Evolutionary conservation across 192 early-diverging fungal species (phyloP), one percentile per base, ranked within the genome.

Genomic region (Allomyces macrogynus): DNA sequence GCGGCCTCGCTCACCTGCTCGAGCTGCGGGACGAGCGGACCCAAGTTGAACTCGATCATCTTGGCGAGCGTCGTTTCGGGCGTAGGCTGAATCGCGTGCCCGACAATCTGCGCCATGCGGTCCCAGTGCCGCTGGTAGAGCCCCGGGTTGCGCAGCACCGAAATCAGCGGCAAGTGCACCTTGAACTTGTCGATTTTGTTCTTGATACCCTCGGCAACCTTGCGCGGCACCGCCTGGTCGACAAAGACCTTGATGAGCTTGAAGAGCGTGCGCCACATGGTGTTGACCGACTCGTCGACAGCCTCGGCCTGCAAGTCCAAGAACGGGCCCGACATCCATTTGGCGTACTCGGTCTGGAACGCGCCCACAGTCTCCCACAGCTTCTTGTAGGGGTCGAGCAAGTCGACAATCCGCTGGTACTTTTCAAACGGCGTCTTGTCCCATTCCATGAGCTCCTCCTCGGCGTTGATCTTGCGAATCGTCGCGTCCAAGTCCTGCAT

Each of bases 121-220:
- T 87, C 84, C 97, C 97, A 99, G 72, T 99, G 97, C 24, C 97
- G 84, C 62, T 95, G 92, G 62, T 90, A 83, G 57, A 99, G 74
- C 0, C 94, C 94, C 64, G 95, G 95, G 0, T 93, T 95, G 72
- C 95, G 95, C 32, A 99, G 80, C 25, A 95, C 94, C 3, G 84
- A 76, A 18, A 97, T 69, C 24, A 90, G 71, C 0, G 82, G 70
- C 73, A 94, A 89, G 26, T 86, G 81, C 77, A 90, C 89, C 42
- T 94, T 75, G 65, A 89, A 83, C 3, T 76, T 73, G 49, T 87
- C 81, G 63, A 99, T 75, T 20, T 81, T 81, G 63, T 92, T 86
- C 67, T 97, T 92, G 62, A 95, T 81, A 67, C 87, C 90, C 70
- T 98, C 91, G 68, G 88, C 97, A 0, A 95, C 94, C 3, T 89